phyloP scores from a whole-genome alignment of 768 basidiomycete species.

The Suillus placidus region DNA sequence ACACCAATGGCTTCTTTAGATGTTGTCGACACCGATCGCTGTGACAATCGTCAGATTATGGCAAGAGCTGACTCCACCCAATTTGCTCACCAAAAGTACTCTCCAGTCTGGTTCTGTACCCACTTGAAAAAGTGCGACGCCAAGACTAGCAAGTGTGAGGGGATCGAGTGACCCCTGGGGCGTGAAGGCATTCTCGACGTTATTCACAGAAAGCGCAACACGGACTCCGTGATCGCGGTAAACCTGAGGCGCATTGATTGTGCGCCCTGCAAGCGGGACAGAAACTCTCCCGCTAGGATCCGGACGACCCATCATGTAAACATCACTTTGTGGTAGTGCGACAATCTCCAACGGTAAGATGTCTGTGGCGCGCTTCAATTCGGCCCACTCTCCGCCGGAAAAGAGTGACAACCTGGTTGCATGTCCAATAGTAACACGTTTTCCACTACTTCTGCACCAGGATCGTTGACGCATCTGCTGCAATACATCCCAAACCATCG shows the following conservation, averaged over 20 bases:
- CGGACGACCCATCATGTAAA: conserved; percentile 66
- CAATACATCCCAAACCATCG: conserved; percentile 60
- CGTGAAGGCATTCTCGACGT: conserved; percentile 68
- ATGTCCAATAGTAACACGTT: conserved; percentile 58
- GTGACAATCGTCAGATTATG: conserved; percentile 13
- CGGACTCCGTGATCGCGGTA: conserved; percentile 46
- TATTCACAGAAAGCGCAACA: conserved; percentile 63
- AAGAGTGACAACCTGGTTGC: conserved; percentile 61
- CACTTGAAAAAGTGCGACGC: conserved; percentile 60
- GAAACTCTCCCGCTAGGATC: conserved; percentile 22
- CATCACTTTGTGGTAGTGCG: conserved; percentile 62
- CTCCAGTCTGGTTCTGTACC: conserved; percentile 50
- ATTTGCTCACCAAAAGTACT: conserved; percentile 48
- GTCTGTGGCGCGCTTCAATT: conserved; percentile 38
- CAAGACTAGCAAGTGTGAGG: conserved; percentile 58
- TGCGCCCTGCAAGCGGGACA: conserved; percentile 48
- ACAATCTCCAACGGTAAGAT: conserved; percentile 56
- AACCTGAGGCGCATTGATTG: conserved; percentile 55
- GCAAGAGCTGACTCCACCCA: conserved; percentile 8
- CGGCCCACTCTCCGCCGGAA: conserved; percentile 47
- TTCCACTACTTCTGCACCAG: conserved; percentile 26
- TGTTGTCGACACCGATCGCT: conserved; percentile 56
- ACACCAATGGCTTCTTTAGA: conserved; percentile 54
- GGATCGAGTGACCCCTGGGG: conserved; percentile 70
- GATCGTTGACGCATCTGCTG: conserved; percentile 38